Evolutionary conservation across 345 rosid genomes (phyloP), one percentile per base, ranked within the genome.

Genomic region (Lepidium didymum): DNA sequence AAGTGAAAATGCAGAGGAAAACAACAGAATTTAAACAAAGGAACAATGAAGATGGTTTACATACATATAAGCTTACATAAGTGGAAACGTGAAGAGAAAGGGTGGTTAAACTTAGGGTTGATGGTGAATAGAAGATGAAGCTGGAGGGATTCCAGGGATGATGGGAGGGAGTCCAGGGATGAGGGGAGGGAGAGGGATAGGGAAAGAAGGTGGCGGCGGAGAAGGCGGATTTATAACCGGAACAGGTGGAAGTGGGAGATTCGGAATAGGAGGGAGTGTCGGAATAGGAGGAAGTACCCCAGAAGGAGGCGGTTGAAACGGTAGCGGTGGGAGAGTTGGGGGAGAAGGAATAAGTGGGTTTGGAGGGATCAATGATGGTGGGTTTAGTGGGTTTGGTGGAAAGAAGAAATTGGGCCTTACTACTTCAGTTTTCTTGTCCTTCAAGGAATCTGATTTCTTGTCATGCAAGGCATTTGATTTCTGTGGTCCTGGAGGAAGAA

Each of bases 91-190:
- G 41, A 38, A 3, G n/a, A 3, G n/a, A 50, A 33, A 14, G 44
- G 68, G 62, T 19, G 3, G 42, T 11, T 33, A 23, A 46, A 27
- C 8, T 49, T 61, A 54, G 43, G 78, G 69, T 15, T 68, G 52
- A 46, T 75, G 57, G 64, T 66, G 73, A 41, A 8, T 14, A 21
- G 79, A 53, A 56, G 83, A 23, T 25, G 81, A 41, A 46, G 83
- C 79, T 8, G 85, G 82, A 4, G 88, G 86, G 59, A 50, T 8
- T 31, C 82, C 83, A 2, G 80, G 81, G 66, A 78, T 0, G 54
- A 41, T 9, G 18, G 70, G 76, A 69, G 74, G 74, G 59, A 52
- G 5, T 23, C 81, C 81, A 3, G 79, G 80, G 62, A 77, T 0
- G 51, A 15, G 5, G 51, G 74, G 82, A 60, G 77, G 77, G 62